phyloP scores from a whole-genome alignment of 345 rosid genomes.

The Hibiscus tridactylites region DNA sequence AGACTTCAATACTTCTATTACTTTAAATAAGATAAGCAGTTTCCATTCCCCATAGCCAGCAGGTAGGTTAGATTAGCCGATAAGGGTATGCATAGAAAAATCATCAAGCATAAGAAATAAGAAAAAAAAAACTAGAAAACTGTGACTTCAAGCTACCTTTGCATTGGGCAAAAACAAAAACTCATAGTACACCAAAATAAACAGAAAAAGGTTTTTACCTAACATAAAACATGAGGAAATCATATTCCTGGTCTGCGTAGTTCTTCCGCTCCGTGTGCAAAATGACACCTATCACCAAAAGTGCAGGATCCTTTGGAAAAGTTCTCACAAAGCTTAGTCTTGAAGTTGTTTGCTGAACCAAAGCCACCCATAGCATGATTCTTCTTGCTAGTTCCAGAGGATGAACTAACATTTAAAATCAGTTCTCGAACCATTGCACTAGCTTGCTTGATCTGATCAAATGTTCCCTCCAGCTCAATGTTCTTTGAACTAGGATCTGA shows the following conservation, averaged over 20 bases:
- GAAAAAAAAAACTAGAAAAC: no score
- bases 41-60: no score
- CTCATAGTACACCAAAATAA: constrained; percentile 3
- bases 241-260: constrained; percentile 40
- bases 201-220: constrained; percentile 4
- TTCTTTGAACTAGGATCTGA: constrained; percentile 68
- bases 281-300: constrained; percentile 83
- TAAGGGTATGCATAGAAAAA: no score
- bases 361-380: constrained; percentile 17
- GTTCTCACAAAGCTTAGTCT: constrained; percentile 77
- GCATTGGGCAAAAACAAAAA: not conserved
- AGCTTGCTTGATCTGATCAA: constrained; percentile 64
- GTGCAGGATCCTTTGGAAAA: constrained; percentile 71
- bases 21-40: no score
- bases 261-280: constrained; percentile 81
- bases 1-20: no score
- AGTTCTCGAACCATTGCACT: constrained; percentile 49
- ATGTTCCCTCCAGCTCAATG: constrained; percentile 91
- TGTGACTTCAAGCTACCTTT: no score
- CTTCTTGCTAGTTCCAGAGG: constrained; percentile 26
- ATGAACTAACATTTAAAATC: constrained; percentile 56
- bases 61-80: no score
- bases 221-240: not conserved
- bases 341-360: constrained; percentile 41
- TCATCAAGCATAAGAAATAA: no score